Conservation (phyloP, 192 early-diverging fungal genomes). For the Podila verticillata region DNA sequence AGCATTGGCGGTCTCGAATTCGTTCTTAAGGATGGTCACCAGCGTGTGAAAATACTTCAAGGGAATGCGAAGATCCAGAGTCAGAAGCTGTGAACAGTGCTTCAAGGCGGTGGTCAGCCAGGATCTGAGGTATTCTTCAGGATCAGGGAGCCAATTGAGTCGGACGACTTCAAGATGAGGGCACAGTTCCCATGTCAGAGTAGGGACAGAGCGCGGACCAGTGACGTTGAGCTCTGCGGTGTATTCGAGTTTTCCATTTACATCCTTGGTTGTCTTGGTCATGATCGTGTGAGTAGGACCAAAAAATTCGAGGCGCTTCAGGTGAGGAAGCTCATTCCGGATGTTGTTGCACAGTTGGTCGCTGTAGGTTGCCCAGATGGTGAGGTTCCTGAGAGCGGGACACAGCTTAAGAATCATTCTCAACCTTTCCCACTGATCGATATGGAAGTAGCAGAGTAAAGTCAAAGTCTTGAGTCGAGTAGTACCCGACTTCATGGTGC, state of each 20-base stretch:
- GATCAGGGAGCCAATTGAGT: no score
- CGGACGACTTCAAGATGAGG: no score
- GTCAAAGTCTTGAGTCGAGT: slow-evolving; percentile 1
- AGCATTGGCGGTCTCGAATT: neutral
- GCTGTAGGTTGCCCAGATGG: neutral
- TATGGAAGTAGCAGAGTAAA: neutral
- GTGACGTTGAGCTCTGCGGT: no score
- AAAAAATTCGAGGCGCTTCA: neutral
- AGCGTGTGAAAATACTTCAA: no score
- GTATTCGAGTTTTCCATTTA: no score
- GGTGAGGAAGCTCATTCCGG: neutral
- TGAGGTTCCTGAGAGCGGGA: neutral
- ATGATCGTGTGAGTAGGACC: neutral
- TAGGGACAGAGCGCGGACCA: no score
- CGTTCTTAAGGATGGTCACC: neutral
- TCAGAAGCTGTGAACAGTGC: no score
- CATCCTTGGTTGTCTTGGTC: no score
- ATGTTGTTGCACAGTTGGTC: neutral
- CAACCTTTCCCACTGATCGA: neutral
- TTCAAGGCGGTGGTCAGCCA: no score
- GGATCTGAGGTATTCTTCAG: no score
- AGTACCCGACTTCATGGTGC: neutral
- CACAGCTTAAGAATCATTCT: neutral
- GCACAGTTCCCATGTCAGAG: no score
- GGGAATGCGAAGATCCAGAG: no score